Conservation (phyloP, 768 basidiomycete species). For the Symmetrospora coprosmae region DNA sequence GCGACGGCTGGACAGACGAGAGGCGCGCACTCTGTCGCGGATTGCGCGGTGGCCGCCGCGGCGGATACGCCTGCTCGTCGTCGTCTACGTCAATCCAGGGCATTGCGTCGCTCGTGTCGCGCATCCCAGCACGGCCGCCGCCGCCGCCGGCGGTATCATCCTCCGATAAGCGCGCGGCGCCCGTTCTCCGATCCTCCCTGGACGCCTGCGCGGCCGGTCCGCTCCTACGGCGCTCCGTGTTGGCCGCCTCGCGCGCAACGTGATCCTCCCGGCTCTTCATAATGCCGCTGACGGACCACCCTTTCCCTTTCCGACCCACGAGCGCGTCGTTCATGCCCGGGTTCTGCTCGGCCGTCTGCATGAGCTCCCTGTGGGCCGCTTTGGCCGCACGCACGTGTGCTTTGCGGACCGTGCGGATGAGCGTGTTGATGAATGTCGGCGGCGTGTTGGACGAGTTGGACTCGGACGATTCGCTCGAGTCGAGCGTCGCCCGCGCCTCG, state of each 20-base stretch:
- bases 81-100: too few species aligned
- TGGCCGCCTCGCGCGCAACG: not conserved
- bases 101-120: too few species aligned
- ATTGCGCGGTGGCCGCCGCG: not conserved
- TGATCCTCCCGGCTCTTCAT: slow-evolving; percentile 8
- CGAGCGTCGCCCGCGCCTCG: not conserved
- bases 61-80: too few species aligned
- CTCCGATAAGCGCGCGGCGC: not conserved
- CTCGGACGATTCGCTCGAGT: not conserved
- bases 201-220: not conserved
- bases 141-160: too few species aligned
- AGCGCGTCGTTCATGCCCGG: slow-evolving; percentile 16
- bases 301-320: slow-evolving; percentile 4
- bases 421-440: slow-evolving; percentile 8
- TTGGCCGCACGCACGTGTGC: not conserved
- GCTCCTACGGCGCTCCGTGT: too few species aligned
- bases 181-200: slow-evolving; percentile 10
- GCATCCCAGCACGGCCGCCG: too few species aligned
- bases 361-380: slow-evolving; percentile 5
- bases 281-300: slow-evolving; percentile 16
- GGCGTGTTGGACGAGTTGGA: not conserved
- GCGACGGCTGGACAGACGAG: not conserved
- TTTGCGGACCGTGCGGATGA: not conserved
- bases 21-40: too few species aligned
- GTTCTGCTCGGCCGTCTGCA: slow-evolving; percentile 5